Base-by-base conservation (phyloP, 2,329 filamentous ascomycete genomes). In the Cryphonectria nitschkei region DNA sequence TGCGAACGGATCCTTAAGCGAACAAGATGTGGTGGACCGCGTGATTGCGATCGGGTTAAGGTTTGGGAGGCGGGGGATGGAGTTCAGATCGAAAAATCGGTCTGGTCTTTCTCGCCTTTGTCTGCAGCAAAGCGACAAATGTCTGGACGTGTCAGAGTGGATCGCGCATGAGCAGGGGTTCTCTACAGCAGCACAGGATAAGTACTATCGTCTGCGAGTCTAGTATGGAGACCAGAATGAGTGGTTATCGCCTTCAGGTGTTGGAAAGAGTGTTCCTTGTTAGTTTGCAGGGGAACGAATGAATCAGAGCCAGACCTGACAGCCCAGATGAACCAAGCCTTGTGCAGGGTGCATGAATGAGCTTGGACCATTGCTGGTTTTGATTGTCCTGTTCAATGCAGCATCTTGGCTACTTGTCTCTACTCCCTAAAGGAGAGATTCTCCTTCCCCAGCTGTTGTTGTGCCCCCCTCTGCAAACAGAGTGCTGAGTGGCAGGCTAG, bases 41-140 rank as follows among this genome's bases (percentile, higher is more conserved):
- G 58, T 39, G 34, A 34, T 61, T 39, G 50, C 46, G 34, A 52
- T 69, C 62, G 62, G 65, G 60, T 65, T 69, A 69, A 65, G 61
- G 58, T 65, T 65, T 68, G 16, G 67, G 61, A 43, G 32, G 67
- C 16, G 26, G 60, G 22, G 34, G 34, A 29, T 37, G 58, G 50
- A 6, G 61, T 50, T 37, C 60, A 32, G 52, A 58, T 69, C 37
- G 39, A 65, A 65, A 41, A 58, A 54, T 16, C 46, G 58, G 39
- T 56, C 50, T 60, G 54, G 26, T 58, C 54, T 19, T 32, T 58
- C 56, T 14, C 29, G 39, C 16, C 60, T 58, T 69, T 64, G 61
- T 65, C 65, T 29, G 65, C 26, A 37, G 61, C 61, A 64, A 26
- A 43, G 61, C n/a, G 22, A 39, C 37, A 61, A 61, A 29, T 46